Conservation (phyloP, 2,329 filamentous ascomycete species). For the Monosporascus sp. region DNA sequence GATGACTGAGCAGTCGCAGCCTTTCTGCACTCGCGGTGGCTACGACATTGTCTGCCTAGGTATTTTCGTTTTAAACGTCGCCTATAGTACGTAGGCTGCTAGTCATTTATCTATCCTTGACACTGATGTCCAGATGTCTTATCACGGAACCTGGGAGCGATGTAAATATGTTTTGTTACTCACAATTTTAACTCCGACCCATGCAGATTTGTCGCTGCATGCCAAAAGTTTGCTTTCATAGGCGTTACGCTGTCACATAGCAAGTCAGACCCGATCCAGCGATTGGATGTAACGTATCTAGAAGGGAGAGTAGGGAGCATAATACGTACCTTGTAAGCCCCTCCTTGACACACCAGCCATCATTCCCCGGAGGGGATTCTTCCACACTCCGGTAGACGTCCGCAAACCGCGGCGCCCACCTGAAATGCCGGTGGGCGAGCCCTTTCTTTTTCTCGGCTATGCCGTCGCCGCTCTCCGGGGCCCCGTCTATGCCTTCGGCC, state of each 20-base stretch:
- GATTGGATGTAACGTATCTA: too few relatives aligned
- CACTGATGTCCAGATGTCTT: too few relatives aligned
- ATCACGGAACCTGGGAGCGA: too few relatives aligned
- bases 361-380: constrained; percentile 71
- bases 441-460: constrained; percentile 35
- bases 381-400: constrained; percentile 89
- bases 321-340: constrained; percentile 70
- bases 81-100: too few relatives aligned
- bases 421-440: constrained; percentile 82
- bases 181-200: constrained; percentile 76
- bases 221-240: constrained; percentile 88
- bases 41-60: too few relatives aligned
- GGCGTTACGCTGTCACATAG: constrained; percentile 67
- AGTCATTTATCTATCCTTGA: too few relatives aligned
- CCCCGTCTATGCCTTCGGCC: constrained; percentile 27
- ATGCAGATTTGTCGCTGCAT: constrained; percentile 56
- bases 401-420: constrained; percentile 83
- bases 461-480: constrained; percentile 5
- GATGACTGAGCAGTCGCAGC: too few relatives aligned
- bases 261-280: constrained; percentile 1
- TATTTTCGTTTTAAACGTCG: too few relatives aligned
- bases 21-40: too few relatives aligned
- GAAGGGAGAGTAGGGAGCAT: constrained; percentile 1
- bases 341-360: constrained; percentile 88
- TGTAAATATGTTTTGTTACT: constrained; percentile 40